phyloP scores from a whole-genome alignment of 805 yeast species.

The Yamadazyma sp. region DNA sequence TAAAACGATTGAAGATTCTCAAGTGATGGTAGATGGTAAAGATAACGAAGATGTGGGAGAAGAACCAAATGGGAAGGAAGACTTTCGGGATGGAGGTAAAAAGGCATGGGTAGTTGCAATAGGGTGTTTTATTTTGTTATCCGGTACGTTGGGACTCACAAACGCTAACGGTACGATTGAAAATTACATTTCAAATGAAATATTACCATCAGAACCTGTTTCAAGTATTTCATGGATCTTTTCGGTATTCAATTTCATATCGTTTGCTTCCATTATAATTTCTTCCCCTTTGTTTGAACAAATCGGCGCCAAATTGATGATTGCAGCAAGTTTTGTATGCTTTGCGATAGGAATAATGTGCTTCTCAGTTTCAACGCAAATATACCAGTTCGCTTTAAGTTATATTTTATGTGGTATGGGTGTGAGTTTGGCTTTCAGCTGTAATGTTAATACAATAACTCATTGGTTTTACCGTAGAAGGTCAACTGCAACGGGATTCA shows the following conservation, averaged over 20 bases:
- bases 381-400: slow-evolving; percentile 53
- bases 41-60: no score
- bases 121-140: slow-evolving; percentile 25
- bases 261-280: slow-evolving; percentile 25
- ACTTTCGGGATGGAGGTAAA: slow-evolving; percentile 28
- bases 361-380: slow-evolving; percentile 20
- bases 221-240: slow-evolving; percentile 28
- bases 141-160: slow-evolving; percentile 25
- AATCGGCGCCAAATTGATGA: slow-evolving; percentile 20
- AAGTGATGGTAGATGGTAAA: no score
- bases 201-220: slow-evolving; percentile 15
- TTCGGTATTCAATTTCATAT: slow-evolving; percentile 26
- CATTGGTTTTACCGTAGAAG: slow-evolving; percentile 65
- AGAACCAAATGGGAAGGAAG: no score
- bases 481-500: slow-evolving; percentile 47
- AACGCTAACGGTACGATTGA: slow-evolving; percentile 27
- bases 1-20: no score
- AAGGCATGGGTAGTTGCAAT: slow-evolving; percentile 19
- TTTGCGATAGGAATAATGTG: slow-evolving; percentile 22
- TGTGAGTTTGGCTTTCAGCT: slow-evolving; percentile 59
- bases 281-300: slow-evolving; percentile 27
- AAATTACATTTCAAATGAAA: slow-evolving; percentile 20
- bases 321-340: slow-evolving; percentile 17
- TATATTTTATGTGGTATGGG: slow-evolving; percentile 53
- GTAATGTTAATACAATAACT: slow-evolving; percentile 52